Percentiles rank a stretch among this genome's conserved stretches.
Conservation (phyloP, 805 yeast genomes). For the Barnettozyma vustinii region DNA sequence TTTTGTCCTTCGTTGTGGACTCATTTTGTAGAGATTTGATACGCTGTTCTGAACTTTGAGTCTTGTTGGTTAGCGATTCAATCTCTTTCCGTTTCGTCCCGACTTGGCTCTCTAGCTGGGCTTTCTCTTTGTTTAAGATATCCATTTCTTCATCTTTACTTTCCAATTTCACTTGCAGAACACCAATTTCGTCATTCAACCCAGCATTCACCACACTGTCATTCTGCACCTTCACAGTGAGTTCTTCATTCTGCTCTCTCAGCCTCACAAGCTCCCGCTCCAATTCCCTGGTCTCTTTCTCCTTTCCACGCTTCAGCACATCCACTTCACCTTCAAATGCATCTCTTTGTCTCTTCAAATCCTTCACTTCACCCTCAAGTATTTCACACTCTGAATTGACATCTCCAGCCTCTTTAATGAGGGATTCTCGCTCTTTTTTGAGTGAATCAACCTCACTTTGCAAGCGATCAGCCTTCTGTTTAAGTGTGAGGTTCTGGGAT, state of each 20-base stretch:
- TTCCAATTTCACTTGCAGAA: conserved; percentile 14
- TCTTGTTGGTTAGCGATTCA: not conserved
- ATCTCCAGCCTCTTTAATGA: conserved; percentile 5
- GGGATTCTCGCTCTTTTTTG: conserved; percentile 25
- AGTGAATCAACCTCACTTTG: conserved; percentile 31
- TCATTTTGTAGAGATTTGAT: conserved; percentile 4
- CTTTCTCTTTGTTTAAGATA: not conserved
- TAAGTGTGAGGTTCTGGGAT: conserved; percentile 34
- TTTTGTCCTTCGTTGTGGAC: not conserved
- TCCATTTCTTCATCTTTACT: not conserved
- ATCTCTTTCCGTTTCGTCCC: conserved; percentile 3
- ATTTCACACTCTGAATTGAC: conserved; percentile 7
- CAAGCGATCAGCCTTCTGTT: conserved; percentile 28
- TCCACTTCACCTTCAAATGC: conserved; percentile 51
- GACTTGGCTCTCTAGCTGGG: conserved; percentile 15
- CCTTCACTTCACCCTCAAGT: conserved; percentile 3
- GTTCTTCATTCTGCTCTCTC: conserved; percentile 33
- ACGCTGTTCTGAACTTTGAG: not conserved
- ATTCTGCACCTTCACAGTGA: conserved; percentile 33
- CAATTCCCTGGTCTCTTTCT: conserved; percentile 15
- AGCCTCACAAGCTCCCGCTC: conserved; percentile 35
- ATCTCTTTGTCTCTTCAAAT: conserved; percentile 35
- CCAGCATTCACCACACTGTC: conserved; percentile 27
- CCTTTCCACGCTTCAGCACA: conserved; percentile 31
- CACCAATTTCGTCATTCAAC: conserved; percentile 37